A percentile compares a stretch with the other conserved stretches of the same genome.
These are phyloP conservation scores for Madurella fahalii DNA, from an alignment of 2,329 filamentous ascomycete species.

Conservation along the genomic window DNA sequence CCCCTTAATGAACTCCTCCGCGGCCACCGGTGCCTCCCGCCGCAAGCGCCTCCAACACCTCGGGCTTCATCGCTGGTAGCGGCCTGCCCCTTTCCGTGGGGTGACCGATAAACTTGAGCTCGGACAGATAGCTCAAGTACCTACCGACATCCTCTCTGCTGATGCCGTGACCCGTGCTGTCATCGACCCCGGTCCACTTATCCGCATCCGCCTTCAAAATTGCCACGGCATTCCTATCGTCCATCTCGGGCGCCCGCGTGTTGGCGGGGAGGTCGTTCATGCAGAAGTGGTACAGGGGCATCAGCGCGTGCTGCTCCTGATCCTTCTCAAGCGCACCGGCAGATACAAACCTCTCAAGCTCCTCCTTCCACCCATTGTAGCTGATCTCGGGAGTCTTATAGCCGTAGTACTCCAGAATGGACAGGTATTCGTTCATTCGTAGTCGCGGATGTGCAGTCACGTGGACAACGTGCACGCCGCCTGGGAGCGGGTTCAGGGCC, in stretches of 20 bases:
- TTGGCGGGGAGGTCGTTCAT: slow-evolving; percentile 65
- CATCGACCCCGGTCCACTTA: slow-evolving; percentile 48
- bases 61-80: slow-evolving; percentile 31
- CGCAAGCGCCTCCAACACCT: slow-evolving; percentile 26
- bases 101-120: slow-evolving; percentile 56
- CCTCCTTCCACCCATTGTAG: slow-evolving; percentile 65
- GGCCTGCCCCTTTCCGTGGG: slow-evolving; percentile 36
- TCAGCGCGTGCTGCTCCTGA: slow-evolving; percentile 65
- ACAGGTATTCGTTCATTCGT: slow-evolving; percentile 73
- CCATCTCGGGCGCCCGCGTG: slow-evolving; percentile 68
- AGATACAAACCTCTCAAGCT: slow-evolving; percentile 65
- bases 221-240: slow-evolving; percentile 63
- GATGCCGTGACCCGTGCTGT: slow-evolving; percentile 48
- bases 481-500: slow-evolving; percentile 57
- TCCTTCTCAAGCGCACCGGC: slow-evolving; percentile 50
- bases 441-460: slow-evolving; percentile 77
- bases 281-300: slow-evolving; percentile 72
- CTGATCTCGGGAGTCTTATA: slow-evolving; percentile 63
- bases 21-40: slow-evolving; percentile 24
- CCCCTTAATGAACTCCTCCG: slow-evolving; percentile 20
- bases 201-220: slow-evolving; percentile 61
- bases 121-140: slow-evolving; percentile 60
- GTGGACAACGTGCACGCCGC: slow-evolving; percentile 59
- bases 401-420: slow-evolving; percentile 65
- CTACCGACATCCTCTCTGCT: slow-evolving; percentile 57